Percentiles rank a stretch among this genome's conserved stretches.
These are phyloP conservation scores for Onygena corvina DNA, from an alignment of 2,329 filamentous ascomycete species.

Conservation along the genomic window DNA sequence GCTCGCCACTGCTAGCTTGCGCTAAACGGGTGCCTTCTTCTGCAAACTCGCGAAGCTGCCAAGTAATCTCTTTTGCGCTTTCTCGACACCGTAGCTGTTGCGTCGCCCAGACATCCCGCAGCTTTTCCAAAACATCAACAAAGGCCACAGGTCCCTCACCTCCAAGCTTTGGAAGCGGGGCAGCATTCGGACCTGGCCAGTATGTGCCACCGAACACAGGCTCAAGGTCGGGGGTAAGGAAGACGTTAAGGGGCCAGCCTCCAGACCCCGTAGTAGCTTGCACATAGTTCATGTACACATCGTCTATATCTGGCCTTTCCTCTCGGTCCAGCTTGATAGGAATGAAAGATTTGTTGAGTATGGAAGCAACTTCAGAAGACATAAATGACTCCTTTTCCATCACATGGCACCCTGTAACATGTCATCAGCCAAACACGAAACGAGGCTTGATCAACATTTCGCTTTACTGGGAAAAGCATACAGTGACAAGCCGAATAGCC, in stretches of 20 bases:
- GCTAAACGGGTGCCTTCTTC: slow-evolving; percentile 61
- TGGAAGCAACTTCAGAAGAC: slow-evolving; percentile 62
- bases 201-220: slow-evolving; percentile 95
- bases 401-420: slow-evolving; percentile 59
- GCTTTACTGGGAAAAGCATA: slow-evolving; percentile 36
- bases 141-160: slow-evolving; percentile 59
- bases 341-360: slow-evolving; percentile 79
- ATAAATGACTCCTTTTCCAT: slow-evolving; percentile 89
- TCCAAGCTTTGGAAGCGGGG: slow-evolving; percentile 29
- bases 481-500: slow-evolving; percentile 94
- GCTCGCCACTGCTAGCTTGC: slow-evolving; percentile 31
- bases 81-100: slow-evolving; percentile 73
- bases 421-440: background rate
- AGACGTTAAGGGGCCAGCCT: slow-evolving; percentile 94
- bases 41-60: slow-evolving; percentile 73
- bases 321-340: slow-evolving; percentile 90
- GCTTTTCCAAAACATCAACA: slow-evolving; percentile 67
- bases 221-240: slow-evolving; percentile 82
- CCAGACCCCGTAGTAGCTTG: slow-evolving; percentile 82
- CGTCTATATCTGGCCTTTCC: slow-evolving; percentile 84
- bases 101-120: slow-evolving; percentile 62
- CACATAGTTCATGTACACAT: slow-evolving; percentile 97
- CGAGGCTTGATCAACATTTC: background rate
- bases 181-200: slow-evolving; percentile 68
- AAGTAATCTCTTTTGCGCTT: slow-evolving; percentile 70